Percentiles rank a stretch among this genome's conserved stretches.
phyloP scores from a whole-genome alignment of 2,329 filamentous ascomycete genomes.

The Ascochyta lentis region DNA sequence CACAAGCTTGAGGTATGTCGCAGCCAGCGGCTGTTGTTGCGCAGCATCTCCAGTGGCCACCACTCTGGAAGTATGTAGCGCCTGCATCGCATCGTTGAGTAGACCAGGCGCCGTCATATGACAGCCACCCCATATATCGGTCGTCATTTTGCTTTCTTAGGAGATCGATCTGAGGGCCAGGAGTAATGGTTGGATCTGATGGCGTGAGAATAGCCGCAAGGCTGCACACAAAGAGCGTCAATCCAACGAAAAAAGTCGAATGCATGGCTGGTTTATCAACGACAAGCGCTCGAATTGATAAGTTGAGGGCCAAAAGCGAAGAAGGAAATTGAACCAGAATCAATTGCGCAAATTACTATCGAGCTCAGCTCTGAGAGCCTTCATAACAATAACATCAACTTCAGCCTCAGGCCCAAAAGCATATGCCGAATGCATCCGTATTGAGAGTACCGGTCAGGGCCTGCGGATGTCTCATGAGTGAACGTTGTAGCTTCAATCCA shows the following conservation, averaged over 20 bases:
- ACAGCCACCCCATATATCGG: slow-evolving; percentile 35
- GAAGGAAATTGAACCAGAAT: not conserved
- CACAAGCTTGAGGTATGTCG: slow-evolving; percentile 28
- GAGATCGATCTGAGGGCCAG: slow-evolving; percentile 30
- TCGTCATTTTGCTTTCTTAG: slow-evolving; percentile 33
- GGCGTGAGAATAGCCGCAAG: slow-evolving; percentile 22
- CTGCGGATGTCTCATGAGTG: slow-evolving; percentile 12
- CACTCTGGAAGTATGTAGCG: slow-evolving; percentile 29
- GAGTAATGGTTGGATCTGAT: slow-evolving; percentile 35
- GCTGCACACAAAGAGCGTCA: slow-evolving; percentile 25
- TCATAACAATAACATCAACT: slow-evolving; percentile 16
- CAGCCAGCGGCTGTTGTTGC: slow-evolving; percentile 28
- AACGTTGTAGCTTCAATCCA: slow-evolving; percentile 14
- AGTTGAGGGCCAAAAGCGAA: not conserved
- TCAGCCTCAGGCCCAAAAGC: slow-evolving; percentile 8
- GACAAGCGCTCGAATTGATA: not conserved
- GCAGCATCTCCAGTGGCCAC: slow-evolving; percentile 32
- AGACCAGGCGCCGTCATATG: slow-evolving; percentile 19
- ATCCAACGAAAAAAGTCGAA: slow-evolving; percentile 11
- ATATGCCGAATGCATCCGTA: slow-evolving; percentile 7
- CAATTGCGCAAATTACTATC: not conserved
- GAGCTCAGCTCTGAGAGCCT: not conserved
- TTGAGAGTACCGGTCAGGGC: slow-evolving; percentile 21
- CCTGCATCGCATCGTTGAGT: slow-evolving; percentile 25
- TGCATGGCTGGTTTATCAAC: not conserved